Conservation (phyloP, 2,329 filamentous ascomycete species). For the Phialemonium atrogriseum region DNA sequence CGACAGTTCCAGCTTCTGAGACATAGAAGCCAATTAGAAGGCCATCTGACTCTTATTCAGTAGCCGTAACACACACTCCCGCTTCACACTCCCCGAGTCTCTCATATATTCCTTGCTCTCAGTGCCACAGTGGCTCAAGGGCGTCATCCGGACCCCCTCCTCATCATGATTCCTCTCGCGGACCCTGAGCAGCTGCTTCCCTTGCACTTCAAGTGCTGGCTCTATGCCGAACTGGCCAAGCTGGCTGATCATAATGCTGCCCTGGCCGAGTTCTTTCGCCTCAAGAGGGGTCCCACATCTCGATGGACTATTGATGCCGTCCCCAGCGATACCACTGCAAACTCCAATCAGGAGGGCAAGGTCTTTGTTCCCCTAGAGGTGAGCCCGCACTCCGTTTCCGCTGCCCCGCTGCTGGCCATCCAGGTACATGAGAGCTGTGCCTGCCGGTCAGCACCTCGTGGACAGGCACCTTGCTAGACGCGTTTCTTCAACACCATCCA, state of each 20-base stretch:
- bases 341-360: neutral
- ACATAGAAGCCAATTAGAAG: no score
- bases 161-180: neutral
- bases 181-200: neutral
- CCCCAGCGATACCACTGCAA: slow-evolving; percentile 1
- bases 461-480: no score
- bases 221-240: slow-evolving; percentile 3
- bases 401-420: neutral
- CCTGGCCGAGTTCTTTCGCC: slow-evolving; percentile 1
- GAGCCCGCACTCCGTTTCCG: no score
- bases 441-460: no score
- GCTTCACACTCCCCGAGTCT: no score
- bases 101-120: no score
- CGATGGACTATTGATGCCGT: no score
- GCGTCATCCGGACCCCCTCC: neutral
- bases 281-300: neutral
- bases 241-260: neutral
- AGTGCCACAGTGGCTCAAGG: neutral
- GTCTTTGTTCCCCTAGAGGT: slow-evolving; percentile 1
- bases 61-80: no score
- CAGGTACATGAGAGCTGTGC: neutral
- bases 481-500: no score
- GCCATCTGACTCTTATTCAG: no score
- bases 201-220: slow-evolving; percentile 4
- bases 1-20: no score